Evolutionary conservation across 345 rosid genomes (phyloP), one percentile per base, ranked within the genome.

Genomic region (Dipteronia dyeriana): DNA sequence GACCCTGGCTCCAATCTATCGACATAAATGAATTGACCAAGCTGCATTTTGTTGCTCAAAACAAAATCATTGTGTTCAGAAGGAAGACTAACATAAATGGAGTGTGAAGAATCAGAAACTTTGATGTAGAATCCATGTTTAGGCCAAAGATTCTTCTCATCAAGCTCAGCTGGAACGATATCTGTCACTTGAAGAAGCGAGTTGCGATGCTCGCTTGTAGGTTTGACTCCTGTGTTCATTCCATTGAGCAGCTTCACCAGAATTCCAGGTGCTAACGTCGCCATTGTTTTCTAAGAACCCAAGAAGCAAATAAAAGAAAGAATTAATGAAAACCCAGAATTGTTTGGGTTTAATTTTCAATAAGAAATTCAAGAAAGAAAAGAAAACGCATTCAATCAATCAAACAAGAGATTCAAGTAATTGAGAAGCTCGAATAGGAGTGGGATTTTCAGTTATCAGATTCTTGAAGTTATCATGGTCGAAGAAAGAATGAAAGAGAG

Each of bases 161-260:
- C 99, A 16, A 97, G 98, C 68, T 96, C 97, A 22, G 92, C 90
- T 0, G 99, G 99, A 51, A 97, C 98, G 3, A 97, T 97, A 78
- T 94, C 98, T 0, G 97, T 91, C 26, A 97, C 97, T 63, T 97
- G 99, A 67, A 97, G 76, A 25, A 97, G 85, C 31, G 99, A 92
- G 81, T 87, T 92, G 77, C 99, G 85, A 83, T 94, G 96, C 77
- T 94, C 98, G 47, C 91, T 71, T 1, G 99, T 94, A 53, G 98
- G 85, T 80, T 92, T 97, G 29, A 87, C 87, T 23, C 98, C 98
- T 7, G 91, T 89, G 82, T 86, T 90, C 99, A 94, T 92, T 10
- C 93, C 97, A 69, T 88, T 85, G 22, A 97, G 86, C 6, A 97
- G 94, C 79, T 90, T 92, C 83, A 88, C 78, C 4, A 97, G 84